Evolutionary conservation across 768 basidiomycete species (phyloP).

Genomic region (Sporobolomyces roseus): DNA sequence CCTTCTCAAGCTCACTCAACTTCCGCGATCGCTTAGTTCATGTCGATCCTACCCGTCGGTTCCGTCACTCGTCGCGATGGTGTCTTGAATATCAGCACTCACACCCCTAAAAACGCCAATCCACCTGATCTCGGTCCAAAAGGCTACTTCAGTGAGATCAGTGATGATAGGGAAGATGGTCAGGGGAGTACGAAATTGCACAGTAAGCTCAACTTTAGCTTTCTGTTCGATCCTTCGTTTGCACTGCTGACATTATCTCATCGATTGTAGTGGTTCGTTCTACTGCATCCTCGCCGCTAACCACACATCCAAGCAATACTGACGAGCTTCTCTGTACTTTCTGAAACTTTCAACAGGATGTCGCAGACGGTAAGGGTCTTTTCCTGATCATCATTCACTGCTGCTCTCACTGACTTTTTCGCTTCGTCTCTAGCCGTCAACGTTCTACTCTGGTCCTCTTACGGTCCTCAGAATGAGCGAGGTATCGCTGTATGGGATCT

Average conservation of each 20-base stretch:
- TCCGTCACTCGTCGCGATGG: conserved; percentile 89
- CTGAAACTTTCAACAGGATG: conserved; percentile 20
- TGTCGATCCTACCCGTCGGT: conserved; percentile 74
- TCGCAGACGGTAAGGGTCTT: conserved; percentile 33
- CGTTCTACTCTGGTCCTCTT: conserved; percentile 74
- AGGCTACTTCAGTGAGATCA: conserved; percentile 58
- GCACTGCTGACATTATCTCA: background rate
- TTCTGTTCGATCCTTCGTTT: background rate
- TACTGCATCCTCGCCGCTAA: too few species aligned
- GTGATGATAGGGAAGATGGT: conserved; percentile 62
- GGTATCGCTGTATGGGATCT: conserved; percentile 92
- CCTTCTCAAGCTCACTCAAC: background rate
- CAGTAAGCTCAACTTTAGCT: conserved; percentile 68
- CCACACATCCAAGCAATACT: too few species aligned
- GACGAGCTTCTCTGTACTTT: background rate
- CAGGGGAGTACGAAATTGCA: conserved; percentile 84
- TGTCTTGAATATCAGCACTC: conserved; percentile 77
- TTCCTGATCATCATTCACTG: background rate
- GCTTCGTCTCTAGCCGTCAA: conserved; percentile 60
- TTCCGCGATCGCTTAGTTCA: conserved; percentile 53
- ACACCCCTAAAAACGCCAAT: conserved; percentile 74
- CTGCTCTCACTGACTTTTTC: background rate
- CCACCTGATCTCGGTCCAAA: conserved; percentile 71
- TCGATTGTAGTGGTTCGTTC: background rate
- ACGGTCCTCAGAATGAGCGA: conserved; percentile 52